Evolutionary conservation across 2,329 filamentous ascomycete genomes (phyloP).

Genomic region (Diplocarpon rosae): DNA sequence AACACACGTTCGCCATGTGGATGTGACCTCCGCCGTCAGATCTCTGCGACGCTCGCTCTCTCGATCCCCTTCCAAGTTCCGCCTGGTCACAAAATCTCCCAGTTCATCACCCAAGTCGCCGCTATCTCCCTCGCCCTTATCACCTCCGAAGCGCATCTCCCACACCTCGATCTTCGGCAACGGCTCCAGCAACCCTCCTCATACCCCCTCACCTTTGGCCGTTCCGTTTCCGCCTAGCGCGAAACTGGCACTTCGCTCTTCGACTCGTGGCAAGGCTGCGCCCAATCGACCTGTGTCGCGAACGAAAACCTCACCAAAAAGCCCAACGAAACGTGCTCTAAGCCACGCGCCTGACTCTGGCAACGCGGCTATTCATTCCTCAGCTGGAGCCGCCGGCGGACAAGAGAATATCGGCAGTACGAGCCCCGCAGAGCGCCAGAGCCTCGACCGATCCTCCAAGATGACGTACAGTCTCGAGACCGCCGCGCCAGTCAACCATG

Average conservation of each 20-base stretch:
- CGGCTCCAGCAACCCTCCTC: constrained; percentile 25
- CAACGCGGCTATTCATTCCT: constrained; percentile 44
- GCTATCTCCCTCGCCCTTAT: constrained; percentile 45
- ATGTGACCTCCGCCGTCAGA: constrained; percentile 70
- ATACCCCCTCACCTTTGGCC: constrained; percentile 42
- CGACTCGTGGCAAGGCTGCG: constrained; percentile 44
- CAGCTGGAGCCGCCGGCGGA: constrained; percentile 19
- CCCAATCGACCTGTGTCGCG: constrained; percentile 47
- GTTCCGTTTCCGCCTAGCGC: constrained; percentile 56
- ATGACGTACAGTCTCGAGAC: constrained; percentile 38
- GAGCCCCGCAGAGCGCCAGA: constrained; percentile 34
- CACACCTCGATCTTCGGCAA: constrained; percentile 30
- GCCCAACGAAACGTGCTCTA: constrained; percentile 69
- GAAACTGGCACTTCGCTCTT: constrained; percentile 54
- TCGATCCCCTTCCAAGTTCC: constrained; percentile 86
- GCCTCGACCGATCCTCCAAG: constrained; percentile 41
- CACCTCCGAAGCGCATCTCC: constrained; percentile 36
- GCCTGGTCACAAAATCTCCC: constrained; percentile 40
- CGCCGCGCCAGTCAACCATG: constrained; percentile 37
- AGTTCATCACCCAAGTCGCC: constrained; percentile 41
- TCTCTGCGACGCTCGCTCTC: constrained; percentile 81
- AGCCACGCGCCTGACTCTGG: constrained; percentile 55
- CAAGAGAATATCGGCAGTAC: constrained; percentile 34
- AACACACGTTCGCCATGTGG: constrained; percentile 70
- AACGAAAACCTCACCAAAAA: constrained; percentile 62